These are phyloP conservation scores for Nemophila menziesii DNA, from an alignment of 257 asterid genomes.

Conservation along the genomic window DNA sequence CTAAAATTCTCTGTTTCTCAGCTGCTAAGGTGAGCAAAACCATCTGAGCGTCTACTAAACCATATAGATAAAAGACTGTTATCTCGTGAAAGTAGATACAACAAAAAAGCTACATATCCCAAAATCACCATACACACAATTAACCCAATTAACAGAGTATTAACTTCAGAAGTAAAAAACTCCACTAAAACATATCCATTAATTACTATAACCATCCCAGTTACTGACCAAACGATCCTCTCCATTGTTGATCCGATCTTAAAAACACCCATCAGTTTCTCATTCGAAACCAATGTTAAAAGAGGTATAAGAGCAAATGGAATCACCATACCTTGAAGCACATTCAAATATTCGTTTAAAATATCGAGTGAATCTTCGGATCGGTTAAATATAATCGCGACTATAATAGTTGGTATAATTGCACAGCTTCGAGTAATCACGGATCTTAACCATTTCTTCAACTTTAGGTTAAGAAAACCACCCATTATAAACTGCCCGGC, in stretches of 20 bases:
- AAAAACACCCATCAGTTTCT: slow-evolving; percentile 52
- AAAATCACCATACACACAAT: slow-evolving; percentile 28
- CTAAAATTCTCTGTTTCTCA: slow-evolving; percentile 12
- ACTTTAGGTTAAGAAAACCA: slow-evolving; percentile 51
- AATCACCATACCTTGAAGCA: slow-evolving; percentile 65
- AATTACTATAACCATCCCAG: slow-evolving; percentile 44
- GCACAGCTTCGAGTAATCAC: slow-evolving; percentile 68
- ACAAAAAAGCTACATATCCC: slow-evolving; percentile 36
- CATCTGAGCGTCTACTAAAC: slow-evolving; percentile 20
- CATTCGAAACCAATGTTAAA: slow-evolving; percentile 47
- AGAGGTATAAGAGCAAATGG: slow-evolving; percentile 70
- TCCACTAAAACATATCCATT: slow-evolving; percentile 62
- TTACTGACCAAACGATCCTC: slow-evolving; percentile 54
- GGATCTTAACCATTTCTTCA: slow-evolving; percentile 64
- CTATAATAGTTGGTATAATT: slow-evolving; percentile 43
- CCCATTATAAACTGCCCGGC: slow-evolving; percentile 81
- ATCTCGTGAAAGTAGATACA: slow-evolving; percentile 40
- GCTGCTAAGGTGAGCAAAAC: slow-evolving; percentile 28
- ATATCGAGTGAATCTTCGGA: slow-evolving; percentile 56
- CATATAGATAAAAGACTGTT: slow-evolving; percentile 12
- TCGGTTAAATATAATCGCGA: slow-evolving; percentile 49
- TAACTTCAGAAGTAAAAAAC: slow-evolving; percentile 49
- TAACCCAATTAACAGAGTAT: slow-evolving; percentile 32
- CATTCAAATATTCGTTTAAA: slow-evolving; percentile 60
- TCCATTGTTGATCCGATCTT: slow-evolving; percentile 41